These are phyloP conservation scores for Rhizoclosmatium globosum DNA, from an alignment of 192 early-diverging fungal genomes.

Conservation along the genomic window DNA sequence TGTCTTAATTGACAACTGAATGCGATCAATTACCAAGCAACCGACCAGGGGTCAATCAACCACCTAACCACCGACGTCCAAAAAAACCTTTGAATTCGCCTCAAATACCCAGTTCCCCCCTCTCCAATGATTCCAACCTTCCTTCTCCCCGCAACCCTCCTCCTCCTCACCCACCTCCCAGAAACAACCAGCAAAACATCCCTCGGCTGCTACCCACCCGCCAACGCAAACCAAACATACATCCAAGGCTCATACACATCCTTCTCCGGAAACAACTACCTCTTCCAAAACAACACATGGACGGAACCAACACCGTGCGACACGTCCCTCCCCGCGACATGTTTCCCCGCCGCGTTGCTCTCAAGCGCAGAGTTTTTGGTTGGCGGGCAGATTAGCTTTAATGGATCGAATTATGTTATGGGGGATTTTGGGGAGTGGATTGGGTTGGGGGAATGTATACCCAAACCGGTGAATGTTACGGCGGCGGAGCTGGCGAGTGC, in stretches of 20 bases:
- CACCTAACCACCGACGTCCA: too few species aligned
- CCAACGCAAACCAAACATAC: not conserved
- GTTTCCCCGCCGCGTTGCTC: not conserved
- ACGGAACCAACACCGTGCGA: not conserved
- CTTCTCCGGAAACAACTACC: not conserved
- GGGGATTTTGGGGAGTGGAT: constrained; percentile 6
- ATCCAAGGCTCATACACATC: not conserved
- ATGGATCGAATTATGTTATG: not conserved
- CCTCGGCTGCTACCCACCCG: constrained; percentile 11
- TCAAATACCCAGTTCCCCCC: not conserved
- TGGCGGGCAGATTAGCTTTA: not conserved
- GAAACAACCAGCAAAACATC: not conserved
- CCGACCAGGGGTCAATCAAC: too few species aligned
- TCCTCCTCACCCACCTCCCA: not conserved
- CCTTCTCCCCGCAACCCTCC: not conserved
- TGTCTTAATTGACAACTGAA: too few species aligned
- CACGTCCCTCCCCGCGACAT: not conserved
- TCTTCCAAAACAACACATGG: not conserved
- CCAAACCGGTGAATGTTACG: not conserved
- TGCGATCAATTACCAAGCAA: not conserved
- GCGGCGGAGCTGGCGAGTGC: not conserved
- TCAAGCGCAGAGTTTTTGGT: not conserved
- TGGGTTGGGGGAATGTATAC: not conserved
- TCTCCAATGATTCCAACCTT: not conserved
- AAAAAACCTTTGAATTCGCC: not conserved